A percentile compares a stretch with the other conserved stretches of the same genome.
phyloP scores from a whole-genome alignment of 768 basidiomycete species.

The Mycena galopus region DNA sequence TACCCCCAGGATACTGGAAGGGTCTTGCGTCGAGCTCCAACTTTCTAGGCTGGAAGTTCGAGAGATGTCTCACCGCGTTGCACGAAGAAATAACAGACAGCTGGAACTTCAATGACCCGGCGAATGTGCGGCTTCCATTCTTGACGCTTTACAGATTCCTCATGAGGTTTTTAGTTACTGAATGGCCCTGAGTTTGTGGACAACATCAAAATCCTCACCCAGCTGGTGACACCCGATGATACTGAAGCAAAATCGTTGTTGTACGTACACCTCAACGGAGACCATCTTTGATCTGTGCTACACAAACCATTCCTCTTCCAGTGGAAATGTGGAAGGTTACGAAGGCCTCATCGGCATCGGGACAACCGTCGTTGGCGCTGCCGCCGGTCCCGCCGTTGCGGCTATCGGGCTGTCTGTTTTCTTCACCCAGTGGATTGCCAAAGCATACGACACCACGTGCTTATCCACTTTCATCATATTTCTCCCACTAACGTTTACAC shows the following conservation, averaged over 20 bases:
- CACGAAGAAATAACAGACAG: not conserved
- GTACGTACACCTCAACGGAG: not conserved
- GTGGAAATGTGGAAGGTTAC: not conserved
- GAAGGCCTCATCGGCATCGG: slow-evolving; percentile 1
- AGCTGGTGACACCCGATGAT: slow-evolving; percentile 12
- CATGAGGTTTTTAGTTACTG: not conserved
- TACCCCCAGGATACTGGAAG: not conserved
- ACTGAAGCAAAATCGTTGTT: slow-evolving; percentile 11
- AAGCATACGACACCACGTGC: not conserved
- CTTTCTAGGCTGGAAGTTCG: not conserved
- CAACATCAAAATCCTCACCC: slow-evolving; percentile 5
- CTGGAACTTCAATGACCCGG: not conserved
- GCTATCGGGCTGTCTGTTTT: not conserved
- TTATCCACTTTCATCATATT: not conserved
- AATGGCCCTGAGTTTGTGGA: not conserved
- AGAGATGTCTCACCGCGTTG: not conserved
- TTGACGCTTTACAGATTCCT: not conserved
- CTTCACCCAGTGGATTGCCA: not conserved
- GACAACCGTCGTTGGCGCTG: not conserved
- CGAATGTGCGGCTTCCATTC: not conserved
- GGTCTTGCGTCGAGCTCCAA: not conserved
- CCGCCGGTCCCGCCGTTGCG: not conserved
- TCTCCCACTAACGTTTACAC: not conserved
- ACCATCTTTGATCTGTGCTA: not conserved
- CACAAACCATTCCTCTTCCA: not conserved